Evolutionary conservation across 2,329 filamentous ascomycete species (phyloP), one percentile per base, ranked within the genome.

Genomic region (Ophiostoma quercus): DNA sequence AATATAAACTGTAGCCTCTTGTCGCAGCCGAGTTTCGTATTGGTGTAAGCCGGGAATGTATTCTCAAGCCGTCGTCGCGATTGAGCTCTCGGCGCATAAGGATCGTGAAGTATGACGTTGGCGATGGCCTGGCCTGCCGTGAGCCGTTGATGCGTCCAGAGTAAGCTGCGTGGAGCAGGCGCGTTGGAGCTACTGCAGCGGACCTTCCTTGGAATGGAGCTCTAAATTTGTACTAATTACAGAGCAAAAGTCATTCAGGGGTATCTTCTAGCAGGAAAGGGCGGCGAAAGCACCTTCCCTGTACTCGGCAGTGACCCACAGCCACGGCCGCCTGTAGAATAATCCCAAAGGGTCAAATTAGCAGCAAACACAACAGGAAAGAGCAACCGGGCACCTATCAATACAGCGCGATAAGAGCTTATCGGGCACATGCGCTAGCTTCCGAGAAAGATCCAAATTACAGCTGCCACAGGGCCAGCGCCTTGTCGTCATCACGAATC

Each of bases 401-500:
- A 2, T 62, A 62, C 25, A 32, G 57, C 25, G 12, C 57, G 57
- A 62, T 62, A 62, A 62, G 57, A 29, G 25, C 57, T 62, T 62
- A 62, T 62, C 57, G 25, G 57, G 25, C 57, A 62, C 57, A 62
- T 16, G 22, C 22, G n/a, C 22, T 25, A 47, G 43, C 43, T n/a
- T 34, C 34, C 34, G 34, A 34, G 8, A 47, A 19, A 47, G 43
- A 8, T 7, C 47, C 65, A 70, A 70, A 70, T 70, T 70, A 67
- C 65, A 70, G 68, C 65, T 39, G 51, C 51, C 41, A 60, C 43
- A 66, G 43, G 54, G 60, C 22, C 68, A 62, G 14, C 32, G 51
- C 22, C 41, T 19, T 65, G 69, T 70, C 69, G 69, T 70, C 69
- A 70, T 70, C 66, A 67, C 51, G 16, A 25, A 67, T 51, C 51